Percentiles rank a stretch among this genome's conserved stretches.
These are phyloP conservation scores for Eleusine indica DNA, from an alignment of 176 grass and related monocot genomes.

Conservation along the genomic window DNA sequence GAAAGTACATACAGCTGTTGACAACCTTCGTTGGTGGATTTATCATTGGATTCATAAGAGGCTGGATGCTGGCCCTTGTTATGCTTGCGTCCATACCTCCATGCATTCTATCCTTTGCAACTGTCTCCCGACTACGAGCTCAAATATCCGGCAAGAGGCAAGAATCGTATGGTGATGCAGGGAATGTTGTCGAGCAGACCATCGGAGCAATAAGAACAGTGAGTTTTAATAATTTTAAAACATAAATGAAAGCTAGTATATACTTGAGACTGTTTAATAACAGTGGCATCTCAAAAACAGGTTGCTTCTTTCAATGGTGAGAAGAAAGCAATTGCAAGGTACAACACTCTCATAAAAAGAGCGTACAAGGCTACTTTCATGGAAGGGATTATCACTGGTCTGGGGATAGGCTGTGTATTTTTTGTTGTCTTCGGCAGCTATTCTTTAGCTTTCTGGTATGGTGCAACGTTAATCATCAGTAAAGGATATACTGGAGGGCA, in stretches of 20 bases:
- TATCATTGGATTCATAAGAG: constrained; percentile 67
- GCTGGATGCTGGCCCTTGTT: constrained; percentile 72
- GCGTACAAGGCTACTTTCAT: constrained; percentile 59
- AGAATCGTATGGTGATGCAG: constrained; percentile 68
- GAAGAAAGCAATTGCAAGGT: constrained; percentile 59
- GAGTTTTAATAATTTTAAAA: constrained; percentile 35
- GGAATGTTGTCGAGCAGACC: constrained; percentile 77
- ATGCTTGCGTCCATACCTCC: constrained; percentile 62
- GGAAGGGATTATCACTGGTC: constrained; percentile 63
- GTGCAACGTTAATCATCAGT: constrained; percentile 57
- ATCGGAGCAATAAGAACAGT: constrained; percentile 84
- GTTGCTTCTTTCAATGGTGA: constrained; percentile 75
- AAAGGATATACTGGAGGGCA: constrained; percentile 74
- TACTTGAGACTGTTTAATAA: constrained; percentile 12
- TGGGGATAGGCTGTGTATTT: constrained; percentile 59
- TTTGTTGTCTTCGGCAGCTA: constrained; percentile 64
- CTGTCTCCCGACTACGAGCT: constrained; percentile 49
- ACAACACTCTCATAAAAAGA: constrained; percentile 58
- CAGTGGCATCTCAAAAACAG: constrained; percentile 46
- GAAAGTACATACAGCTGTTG: constrained; percentile 68
- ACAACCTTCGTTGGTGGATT: constrained; percentile 71
- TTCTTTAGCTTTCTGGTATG: constrained; percentile 67
- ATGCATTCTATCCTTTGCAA: constrained; percentile 58
- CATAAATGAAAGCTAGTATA: background rate
- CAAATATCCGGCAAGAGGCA: constrained; percentile 63